phyloP scores from a whole-genome alignment of 169 alveolate genomes.

The Eimeria tenella region DNA sequence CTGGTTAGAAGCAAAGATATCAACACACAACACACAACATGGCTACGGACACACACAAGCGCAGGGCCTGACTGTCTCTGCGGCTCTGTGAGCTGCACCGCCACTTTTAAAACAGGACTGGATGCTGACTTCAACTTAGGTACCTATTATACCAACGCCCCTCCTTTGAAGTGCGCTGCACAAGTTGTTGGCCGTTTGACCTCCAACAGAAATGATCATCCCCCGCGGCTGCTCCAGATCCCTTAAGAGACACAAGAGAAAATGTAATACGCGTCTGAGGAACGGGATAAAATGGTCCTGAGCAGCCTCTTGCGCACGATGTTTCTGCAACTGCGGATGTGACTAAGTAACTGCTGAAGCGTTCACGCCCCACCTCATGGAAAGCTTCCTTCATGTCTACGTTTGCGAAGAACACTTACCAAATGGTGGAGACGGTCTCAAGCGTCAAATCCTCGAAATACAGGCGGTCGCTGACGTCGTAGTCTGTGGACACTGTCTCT shows the following conservation, averaged over 20 bases:
- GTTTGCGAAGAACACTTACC: neutral
- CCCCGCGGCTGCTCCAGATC: constrained; percentile 88
- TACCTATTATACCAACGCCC: constrained; percentile 64
- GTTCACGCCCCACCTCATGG: neutral
- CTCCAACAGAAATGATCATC: constrained; percentile 90
- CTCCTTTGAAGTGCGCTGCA: constrained; percentile 81
- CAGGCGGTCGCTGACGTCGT: constrained; percentile 91
- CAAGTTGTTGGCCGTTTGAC: constrained; percentile 93
- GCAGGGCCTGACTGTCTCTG: neutral
- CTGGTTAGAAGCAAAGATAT: constrained; percentile 67
- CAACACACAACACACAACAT: neutral
- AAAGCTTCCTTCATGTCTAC: neutral
- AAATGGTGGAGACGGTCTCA: constrained; percentile 86
- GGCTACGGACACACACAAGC: neutral
- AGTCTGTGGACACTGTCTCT: constrained; percentile 94
- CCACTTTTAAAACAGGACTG: neutral
- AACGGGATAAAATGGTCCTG: neutral
- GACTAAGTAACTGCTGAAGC: neutral
- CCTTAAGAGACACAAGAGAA: neutral
- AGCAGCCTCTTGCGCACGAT: neutral
- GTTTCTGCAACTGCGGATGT: neutral
- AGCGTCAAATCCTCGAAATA: constrained; percentile 90
- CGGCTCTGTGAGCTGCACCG: neutral
- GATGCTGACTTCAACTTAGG: neutral
- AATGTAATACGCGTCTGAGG: neutral